Conservation (phyloP, 805 yeast genomes). For the Wickerhamiella shivajii region DNA sequence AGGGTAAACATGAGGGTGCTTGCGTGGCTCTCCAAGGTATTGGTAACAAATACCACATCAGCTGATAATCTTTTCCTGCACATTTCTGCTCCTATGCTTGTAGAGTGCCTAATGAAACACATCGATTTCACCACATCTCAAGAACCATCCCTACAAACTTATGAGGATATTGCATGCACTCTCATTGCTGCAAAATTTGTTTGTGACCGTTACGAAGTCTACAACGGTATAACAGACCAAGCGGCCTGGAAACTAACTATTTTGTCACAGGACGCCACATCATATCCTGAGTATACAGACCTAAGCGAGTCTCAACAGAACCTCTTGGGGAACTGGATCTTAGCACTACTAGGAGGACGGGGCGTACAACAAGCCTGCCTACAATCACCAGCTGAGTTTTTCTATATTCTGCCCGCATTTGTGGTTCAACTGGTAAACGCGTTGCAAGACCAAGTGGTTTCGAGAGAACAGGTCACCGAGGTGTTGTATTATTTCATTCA, state of each 20-base stretch:
- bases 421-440: conserved; percentile 23
- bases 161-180: conserved; percentile 49
- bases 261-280: conserved; percentile 12
- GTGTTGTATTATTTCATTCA: too few relatives aligned
- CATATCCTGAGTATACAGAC: conserved; percentile 12
- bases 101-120: conserved; percentile 34
- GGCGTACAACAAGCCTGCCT: conserved; percentile 79
- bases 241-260: conserved; percentile 10
- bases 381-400: conserved; percentile 51
- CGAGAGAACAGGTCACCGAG: too few relatives aligned
- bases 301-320: conserved; percentile 18
- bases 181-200: conserved; percentile 33
- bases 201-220: conserved; percentile 26
- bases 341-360: conserved; percentile 63
- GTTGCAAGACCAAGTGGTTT: conserved; percentile 44
- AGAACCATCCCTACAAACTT: not conserved
- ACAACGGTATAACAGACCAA: conserved; percentile 2
- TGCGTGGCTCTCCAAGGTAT: conserved; percentile 31
- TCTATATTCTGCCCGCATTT: conserved; percentile 49
- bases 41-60: conserved; percentile 31
- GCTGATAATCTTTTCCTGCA: conserved; percentile 33
- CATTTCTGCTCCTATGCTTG: conserved; percentile 30
- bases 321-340: conserved; percentile 54
- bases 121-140: conserved; percentile 7
- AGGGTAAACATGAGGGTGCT: conserved; percentile 4